These are phyloP conservation scores for Candida methanosorbosa DNA, from an alignment of 805 yeast species.

Conservation along the genomic window DNA sequence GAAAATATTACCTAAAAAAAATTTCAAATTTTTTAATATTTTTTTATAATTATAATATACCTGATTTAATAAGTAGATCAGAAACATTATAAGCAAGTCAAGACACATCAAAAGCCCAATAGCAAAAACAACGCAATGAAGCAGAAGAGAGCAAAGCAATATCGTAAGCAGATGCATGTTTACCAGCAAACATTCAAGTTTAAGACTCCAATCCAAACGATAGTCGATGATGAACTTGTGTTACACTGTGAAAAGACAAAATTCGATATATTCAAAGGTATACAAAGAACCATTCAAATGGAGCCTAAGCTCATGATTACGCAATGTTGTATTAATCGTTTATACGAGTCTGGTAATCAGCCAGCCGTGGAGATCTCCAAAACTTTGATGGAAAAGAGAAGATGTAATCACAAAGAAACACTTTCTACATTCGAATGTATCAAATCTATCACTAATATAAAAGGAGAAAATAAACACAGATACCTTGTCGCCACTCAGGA, in stretches of 20 bases:
- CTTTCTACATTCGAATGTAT: conserved; percentile 69
- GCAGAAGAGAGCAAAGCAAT: conserved; percentile 91
- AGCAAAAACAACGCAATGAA: conserved; percentile 48
- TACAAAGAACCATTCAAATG: conserved; percentile 74
- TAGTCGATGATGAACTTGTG: conserved; percentile 77
- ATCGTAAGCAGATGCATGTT: conserved; percentile 85
- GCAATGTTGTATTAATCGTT: conserved; percentile 87
- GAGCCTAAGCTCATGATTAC: conserved; percentile 88
- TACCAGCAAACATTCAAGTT: conserved; percentile 82
- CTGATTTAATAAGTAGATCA: too few species aligned
- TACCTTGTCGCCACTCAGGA: conserved; percentile 85
- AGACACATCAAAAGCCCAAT: too few species aligned
- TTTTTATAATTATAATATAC: too few species aligned
- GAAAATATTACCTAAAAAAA: too few species aligned
- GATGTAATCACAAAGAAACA: conserved; percentile 66
- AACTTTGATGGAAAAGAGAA: conserved; percentile 71
- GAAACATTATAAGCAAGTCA: too few species aligned
- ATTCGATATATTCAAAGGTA: conserved; percentile 74
- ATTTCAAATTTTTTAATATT: background rate
- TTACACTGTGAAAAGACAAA: conserved; percentile 56
- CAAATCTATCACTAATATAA: conserved; percentile 53
- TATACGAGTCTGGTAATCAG: conserved; percentile 66
- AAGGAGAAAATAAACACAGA: conserved; percentile 81
- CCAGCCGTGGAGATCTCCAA: conserved; percentile 77
- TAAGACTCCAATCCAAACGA: conserved; percentile 86